Percentiles rank a stretch among this genome's conserved stretches.
Evolutionary conservation across 1,284 basidiomycete genomes (phyloP).

Genomic region (Malassezia dermatis): DNA sequence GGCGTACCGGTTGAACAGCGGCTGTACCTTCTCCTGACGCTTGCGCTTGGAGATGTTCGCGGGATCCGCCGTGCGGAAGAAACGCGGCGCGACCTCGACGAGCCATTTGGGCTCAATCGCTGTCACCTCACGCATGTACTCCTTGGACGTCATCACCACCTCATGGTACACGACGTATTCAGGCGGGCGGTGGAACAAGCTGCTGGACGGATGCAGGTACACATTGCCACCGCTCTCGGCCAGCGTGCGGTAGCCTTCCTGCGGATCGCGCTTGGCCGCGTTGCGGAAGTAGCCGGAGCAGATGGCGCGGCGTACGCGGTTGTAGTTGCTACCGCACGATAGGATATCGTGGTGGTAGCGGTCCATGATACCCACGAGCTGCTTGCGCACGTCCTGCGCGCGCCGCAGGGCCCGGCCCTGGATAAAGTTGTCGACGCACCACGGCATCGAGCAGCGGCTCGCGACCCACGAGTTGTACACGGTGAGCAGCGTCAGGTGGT

Average conservation of each 20-base stretch:
- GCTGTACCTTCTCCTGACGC: constrained; percentile 92
- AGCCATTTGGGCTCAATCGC: constrained; percentile 98
- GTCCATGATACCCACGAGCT: constrained; percentile 97
- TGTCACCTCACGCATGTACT: constrained; percentile 89
- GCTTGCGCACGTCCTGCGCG: constrained; percentile 95
- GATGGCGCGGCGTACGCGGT: constrained; percentile 84
- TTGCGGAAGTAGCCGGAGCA: constrained; percentile 62
- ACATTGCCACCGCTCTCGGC: constrained; percentile 82
- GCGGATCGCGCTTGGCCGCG: constrained; percentile 60
- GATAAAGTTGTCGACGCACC: constrained; percentile 73
- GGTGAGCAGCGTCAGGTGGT: constrained; percentile 84
- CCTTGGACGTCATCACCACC: constrained; percentile 61
- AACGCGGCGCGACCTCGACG: constrained; percentile 90
- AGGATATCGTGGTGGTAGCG: constrained; percentile 94
- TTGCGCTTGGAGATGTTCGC: constrained; percentile 96
- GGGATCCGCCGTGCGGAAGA: constrained; percentile 92
- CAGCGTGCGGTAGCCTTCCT: constrained; percentile 74
- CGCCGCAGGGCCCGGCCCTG: constrained; percentile 91
- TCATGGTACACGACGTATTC: constrained; percentile 67
- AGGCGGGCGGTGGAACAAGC: constrained; percentile 83
- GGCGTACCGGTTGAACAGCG: constrained; percentile 54
- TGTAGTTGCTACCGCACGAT: constrained; percentile 82
- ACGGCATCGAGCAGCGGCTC: constrained; percentile 77
- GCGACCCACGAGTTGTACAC: constrained; percentile 98
- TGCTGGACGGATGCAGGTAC: constrained; percentile 93